Percentiles rank a stretch among this genome's conserved stretches.
Evolutionary conservation across 2,329 filamentous ascomycete species (phyloP).

Genomic region (Arthrocladium fulminans): DNA sequence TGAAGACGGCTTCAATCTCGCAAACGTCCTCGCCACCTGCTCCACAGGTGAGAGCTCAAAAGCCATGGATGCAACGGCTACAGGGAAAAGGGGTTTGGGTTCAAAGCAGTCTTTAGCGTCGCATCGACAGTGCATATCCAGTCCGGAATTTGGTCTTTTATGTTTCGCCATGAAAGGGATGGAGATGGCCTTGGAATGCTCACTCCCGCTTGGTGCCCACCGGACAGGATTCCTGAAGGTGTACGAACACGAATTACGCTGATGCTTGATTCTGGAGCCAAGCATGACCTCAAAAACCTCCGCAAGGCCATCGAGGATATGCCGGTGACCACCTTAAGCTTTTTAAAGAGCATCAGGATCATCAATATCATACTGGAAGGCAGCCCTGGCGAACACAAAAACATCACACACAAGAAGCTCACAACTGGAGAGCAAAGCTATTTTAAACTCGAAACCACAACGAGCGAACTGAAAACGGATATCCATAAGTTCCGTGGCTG

Average conservation of each 20-base stretch:
- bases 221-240: slow-evolving; percentile 5
- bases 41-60: slow-evolving; percentile 31
- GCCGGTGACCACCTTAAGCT: slow-evolving; percentile 10
- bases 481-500: too few species aligned
- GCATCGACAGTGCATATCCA: slow-evolving; percentile 19
- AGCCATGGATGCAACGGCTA: slow-evolving; percentile 20
- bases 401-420: slow-evolving; percentile 10
- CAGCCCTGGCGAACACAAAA: neutral
- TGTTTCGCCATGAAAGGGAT: slow-evolving; percentile 14
- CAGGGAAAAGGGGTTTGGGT: slow-evolving; percentile 32
- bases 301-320: slow-evolving; percentile 10
- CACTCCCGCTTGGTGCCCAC: slow-evolving; percentile 8
- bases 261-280: slow-evolving; percentile 3
- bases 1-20: slow-evolving; percentile 34
- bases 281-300: slow-evolving; percentile 3
- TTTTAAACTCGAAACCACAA: slow-evolving; percentile 8
- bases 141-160: slow-evolving; percentile 18
- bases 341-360: slow-evolving; percentile 11
- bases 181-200: slow-evolving; percentile 17
- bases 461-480: too few species aligned
- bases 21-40: slow-evolving; percentile 33
- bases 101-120: slow-evolving; percentile 31
- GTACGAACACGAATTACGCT: slow-evolving; percentile 12
- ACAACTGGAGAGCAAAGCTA: neutral
- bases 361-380: slow-evolving; percentile 8